phyloP scores from a whole-genome alignment of 2,329 filamentous ascomycete genomes.

The Clarireedia homoeocarpa region DNA sequence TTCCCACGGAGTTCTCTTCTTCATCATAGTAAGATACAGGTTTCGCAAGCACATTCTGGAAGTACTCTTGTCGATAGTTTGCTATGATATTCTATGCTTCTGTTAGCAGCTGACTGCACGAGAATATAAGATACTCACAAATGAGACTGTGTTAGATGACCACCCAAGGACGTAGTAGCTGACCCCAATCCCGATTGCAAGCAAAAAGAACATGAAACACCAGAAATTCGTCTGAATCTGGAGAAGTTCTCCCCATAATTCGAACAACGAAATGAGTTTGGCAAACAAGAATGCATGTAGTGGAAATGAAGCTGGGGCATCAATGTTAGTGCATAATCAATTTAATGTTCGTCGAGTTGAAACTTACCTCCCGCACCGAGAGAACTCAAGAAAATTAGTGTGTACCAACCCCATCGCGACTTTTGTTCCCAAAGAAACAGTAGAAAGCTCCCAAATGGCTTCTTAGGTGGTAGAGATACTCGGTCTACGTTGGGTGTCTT shows the following conservation, averaged over 20 bases:
- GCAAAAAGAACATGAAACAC: conserved; percentile 42
- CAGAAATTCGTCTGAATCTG: conserved; percentile 34
- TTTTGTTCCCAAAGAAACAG: conserved; percentile 24
- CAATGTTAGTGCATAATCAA: background rate
- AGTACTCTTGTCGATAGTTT: conserved; percentile 36
- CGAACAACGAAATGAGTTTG: conserved; percentile 25
- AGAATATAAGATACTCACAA: conserved; percentile 25
- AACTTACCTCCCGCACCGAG: background rate
- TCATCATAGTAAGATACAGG: conserved; percentile 36
- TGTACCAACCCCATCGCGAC: conserved; percentile 3
- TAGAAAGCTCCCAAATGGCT: background rate
- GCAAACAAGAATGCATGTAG: conserved; percentile 31
- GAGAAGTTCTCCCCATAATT: conserved; percentile 14
- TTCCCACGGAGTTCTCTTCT: conserved; percentile 39
- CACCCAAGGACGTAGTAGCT: conserved; percentile 28
- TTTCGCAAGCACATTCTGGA: conserved; percentile 37
- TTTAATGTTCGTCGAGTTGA: too few relatives aligned
- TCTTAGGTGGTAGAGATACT: background rate
- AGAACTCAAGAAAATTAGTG: background rate
- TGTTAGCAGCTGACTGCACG: background rate
- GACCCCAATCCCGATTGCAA: conserved; percentile 34
- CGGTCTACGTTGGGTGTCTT: background rate
- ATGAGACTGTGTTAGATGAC: conserved; percentile 33
- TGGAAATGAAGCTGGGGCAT: conserved; percentile 28
- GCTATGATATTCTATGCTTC: conserved; percentile 26